Percentiles rank a stretch among this genome's conserved stretches.
These are phyloP conservation scores for Graphilbum sp. DNA, from an alignment of 2,329 filamentous ascomycete species.

Conservation along the genomic window DNA sequence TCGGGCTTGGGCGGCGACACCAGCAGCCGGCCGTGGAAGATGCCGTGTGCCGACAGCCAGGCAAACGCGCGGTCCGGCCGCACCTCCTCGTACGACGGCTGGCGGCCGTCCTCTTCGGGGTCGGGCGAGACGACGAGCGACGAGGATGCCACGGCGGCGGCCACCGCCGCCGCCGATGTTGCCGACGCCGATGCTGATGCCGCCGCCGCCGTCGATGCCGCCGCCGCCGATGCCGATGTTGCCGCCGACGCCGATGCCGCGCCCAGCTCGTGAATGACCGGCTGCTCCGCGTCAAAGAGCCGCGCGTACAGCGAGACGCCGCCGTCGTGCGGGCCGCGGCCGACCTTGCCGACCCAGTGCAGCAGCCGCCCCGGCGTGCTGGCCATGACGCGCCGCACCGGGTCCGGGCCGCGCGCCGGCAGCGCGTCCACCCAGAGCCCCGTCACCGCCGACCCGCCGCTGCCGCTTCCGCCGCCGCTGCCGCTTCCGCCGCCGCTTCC, in stretches of 20 bases:
- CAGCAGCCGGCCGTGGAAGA: slow-evolving; percentile 71
- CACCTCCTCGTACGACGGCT: slow-evolving; percentile 36
- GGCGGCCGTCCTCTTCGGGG: slow-evolving; percentile 30
- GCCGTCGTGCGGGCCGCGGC: slow-evolving; percentile 53
- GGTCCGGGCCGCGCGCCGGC: slow-evolving; percentile 32
- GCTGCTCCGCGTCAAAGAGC: slow-evolving; percentile 76
- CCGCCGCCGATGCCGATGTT: slow-evolving; percentile 16
- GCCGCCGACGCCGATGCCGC: slow-evolving; percentile 11
- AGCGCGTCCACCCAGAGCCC: slow-evolving; percentile 74
- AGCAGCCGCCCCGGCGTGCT: slow-evolving; percentile 63
- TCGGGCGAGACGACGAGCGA: slow-evolving; percentile 65
- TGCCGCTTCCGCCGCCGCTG: too few species aligned
- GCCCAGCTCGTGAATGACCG: slow-evolving; percentile 55
- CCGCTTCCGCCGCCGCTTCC: too few species aligned
- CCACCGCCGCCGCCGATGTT: slow-evolving; percentile 16
- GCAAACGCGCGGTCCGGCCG: slow-evolving; percentile 61
- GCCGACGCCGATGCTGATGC: neutral
- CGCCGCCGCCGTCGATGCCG: too few species aligned
- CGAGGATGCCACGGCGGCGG: slow-evolving; percentile 37
- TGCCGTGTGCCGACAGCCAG: slow-evolving; percentile 76
- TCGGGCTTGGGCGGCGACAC: slow-evolving; percentile 42
- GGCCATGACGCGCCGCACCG: slow-evolving; percentile 56
- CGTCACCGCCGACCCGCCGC: slow-evolving; percentile 62
- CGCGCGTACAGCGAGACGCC: slow-evolving; percentile 72
- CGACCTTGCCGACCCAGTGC: slow-evolving; percentile 66